Base-by-base conservation (phyloP, 495 filamentous ascomycete genomes). In the Hyaloscypha hepaticicola region DNA sequence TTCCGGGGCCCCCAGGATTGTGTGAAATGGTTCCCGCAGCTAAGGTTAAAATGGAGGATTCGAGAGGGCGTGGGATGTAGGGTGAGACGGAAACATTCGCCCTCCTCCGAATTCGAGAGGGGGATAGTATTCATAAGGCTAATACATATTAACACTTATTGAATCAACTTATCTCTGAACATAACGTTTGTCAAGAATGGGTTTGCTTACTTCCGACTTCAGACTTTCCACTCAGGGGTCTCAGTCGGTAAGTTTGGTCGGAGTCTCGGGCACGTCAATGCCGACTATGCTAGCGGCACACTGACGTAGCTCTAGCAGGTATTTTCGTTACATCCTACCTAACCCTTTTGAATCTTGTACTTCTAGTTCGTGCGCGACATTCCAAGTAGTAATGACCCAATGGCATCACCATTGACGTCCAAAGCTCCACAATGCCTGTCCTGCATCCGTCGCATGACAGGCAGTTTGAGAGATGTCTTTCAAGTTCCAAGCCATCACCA, bases 401-500 rank as follows among this genome's bases (percentile, higher is more conserved):
- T 72, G 70, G 65, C 67, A 50, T 70, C 67, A 33, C 69, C 63
- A 25, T 38, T 73, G 29, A n/a, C 65, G 6, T 59, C 61, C 14
- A 67, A 62, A 65, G 61, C 48, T 31, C 69, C 71, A 5, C 68
- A 70, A 50, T 76, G 72, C 33, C 27, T 73, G 31, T 64, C 65
- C 6, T 73, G 72, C 55, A 48, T 71, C 24, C 68, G 72, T 14
- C 66, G 68, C 24, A 65, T 68, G 22, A 53, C 57, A 53, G 52
- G 55, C 21, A 58, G 50, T 33, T 48, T 69, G 14, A 60, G 60
- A 12, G 63, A 69, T 21, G 24, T 27, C 2, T 51, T 33, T 24
- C 33, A 24, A 22, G 48, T 61, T 12, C 55, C 62, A 28, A 26
- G 52, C 16, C 26, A 52, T n/a, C 76, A 80, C 68, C 82, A 83